phyloP scores from a whole-genome alignment of 2,329 filamentous ascomycete species.

The Tolypocladium paradoxum region DNA sequence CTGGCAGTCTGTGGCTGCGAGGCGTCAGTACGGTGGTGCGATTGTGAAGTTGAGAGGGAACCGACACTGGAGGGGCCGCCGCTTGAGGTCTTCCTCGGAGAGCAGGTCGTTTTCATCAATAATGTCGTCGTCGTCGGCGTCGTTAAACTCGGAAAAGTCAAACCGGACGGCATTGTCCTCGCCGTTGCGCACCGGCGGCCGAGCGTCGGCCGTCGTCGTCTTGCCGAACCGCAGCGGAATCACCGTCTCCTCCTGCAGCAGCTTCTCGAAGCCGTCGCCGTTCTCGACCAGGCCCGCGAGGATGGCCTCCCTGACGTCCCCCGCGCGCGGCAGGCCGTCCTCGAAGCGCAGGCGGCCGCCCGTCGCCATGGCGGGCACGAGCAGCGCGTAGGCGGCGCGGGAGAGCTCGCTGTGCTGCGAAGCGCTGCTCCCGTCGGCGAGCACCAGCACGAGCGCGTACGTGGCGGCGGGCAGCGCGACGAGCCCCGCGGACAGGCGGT shows the following conservation, averaged over 20 bases:
- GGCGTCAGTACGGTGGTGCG: not conserved
- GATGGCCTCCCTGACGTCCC: constrained; percentile 64
- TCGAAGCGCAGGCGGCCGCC: constrained; percentile 60
- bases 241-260: constrained; percentile 48
- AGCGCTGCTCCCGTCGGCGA: constrained; percentile 59
- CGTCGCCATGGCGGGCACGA: constrained; percentile 61
- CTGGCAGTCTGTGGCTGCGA: constrained; percentile 66
- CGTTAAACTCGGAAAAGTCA: constrained; percentile 45
- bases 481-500: constrained; percentile 74
- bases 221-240: constrained; percentile 35
- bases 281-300: constrained; percentile 65
- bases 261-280: constrained; percentile 61
- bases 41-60: constrained; percentile 18
- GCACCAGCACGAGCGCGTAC: constrained; percentile 77
- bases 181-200: constrained; percentile 34
- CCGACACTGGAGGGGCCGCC: constrained; percentile 72
- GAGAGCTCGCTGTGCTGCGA: constrained; percentile 44
- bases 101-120: constrained; percentile 87
- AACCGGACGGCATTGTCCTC: constrained; percentile 44
- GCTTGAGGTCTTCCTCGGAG: constrained; percentile 71
- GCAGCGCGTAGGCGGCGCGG: constrained; percentile 54
- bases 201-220: constrained; percentile 21
- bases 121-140: constrained; percentile 64
- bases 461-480: constrained; percentile 64
- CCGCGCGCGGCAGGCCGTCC: constrained; percentile 44